Percentiles rank a stretch among this genome's conserved stretches.
Evolutionary conservation across 2,329 filamentous ascomycete species (phyloP).

Genomic region (Colletotrichum theobromicola): DNA sequence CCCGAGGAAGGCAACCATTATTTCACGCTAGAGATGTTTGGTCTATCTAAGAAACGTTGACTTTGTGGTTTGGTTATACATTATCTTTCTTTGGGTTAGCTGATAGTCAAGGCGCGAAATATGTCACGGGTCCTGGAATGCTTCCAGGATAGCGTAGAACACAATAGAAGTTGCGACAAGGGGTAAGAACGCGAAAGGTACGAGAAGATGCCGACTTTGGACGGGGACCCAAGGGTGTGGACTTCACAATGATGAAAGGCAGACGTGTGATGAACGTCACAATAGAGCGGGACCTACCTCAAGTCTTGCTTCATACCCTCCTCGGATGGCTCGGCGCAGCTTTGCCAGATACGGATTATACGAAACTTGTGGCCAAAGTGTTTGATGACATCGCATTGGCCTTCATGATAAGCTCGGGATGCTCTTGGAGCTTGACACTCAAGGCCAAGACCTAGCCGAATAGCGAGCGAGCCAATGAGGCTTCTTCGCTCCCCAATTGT

Average conservation of each 20-base stretch:
- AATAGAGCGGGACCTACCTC: neutral
- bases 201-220: neutral
- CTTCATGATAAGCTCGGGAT: neutral
- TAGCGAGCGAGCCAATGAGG: neutral
- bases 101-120: neutral
- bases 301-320: neutral
- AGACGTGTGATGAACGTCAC: neutral
- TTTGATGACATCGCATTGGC: neutral
- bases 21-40: neutral
- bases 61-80: neutral
- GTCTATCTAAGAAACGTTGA: neutral
- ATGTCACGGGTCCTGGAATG: neutral
- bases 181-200: neutral
- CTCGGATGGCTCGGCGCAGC: neutral
- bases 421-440: neutral
- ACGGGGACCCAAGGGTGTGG: neutral
- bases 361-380: neutral
- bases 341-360: neutral
- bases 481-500: neutral
- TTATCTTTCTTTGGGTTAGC: neutral
- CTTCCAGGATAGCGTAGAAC: neutral
- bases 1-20: neutral
- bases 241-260: neutral
- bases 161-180: neutral
- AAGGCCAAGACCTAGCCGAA: neutral